Percentiles rank a stretch among this genome's conserved stretches.
These are phyloP conservation scores for Scedosporium dehoogii DNA, from an alignment of 2,329 filamentous ascomycete genomes.

Conservation along the genomic window DNA sequence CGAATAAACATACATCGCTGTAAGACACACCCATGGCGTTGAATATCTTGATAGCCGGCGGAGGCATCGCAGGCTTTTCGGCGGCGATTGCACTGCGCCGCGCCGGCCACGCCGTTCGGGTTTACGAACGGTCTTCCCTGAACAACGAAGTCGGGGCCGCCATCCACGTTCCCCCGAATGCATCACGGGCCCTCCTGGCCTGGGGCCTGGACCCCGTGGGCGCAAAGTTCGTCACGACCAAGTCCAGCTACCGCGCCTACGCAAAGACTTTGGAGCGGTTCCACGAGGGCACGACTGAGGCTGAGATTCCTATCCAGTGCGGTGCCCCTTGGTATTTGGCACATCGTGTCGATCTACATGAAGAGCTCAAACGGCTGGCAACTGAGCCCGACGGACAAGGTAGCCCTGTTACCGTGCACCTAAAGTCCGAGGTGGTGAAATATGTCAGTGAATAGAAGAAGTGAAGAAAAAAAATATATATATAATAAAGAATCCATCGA, in stretches of 20 bases:
- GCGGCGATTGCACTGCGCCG: slow-evolving; percentile 23
- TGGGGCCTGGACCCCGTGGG: slow-evolving; percentile 24
- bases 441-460: slow-evolving; percentile 16
- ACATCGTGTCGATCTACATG: slow-evolving; percentile 31
- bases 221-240: slow-evolving; percentile 17
- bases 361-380: slow-evolving; percentile 23
- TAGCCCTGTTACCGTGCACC: slow-evolving; percentile 15
- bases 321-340: slow-evolving; percentile 23
- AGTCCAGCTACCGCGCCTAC: slow-evolving; percentile 13
- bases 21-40: slow-evolving; percentile 8
- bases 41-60: slow-evolving; percentile 22
- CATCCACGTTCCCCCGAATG: slow-evolving; percentile 28
- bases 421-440: slow-evolving; percentile 14
- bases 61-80: slow-evolving; percentile 25
- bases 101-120: slow-evolving; percentile 20
- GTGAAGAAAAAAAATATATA: too few relatives aligned
- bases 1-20: too few relatives aligned
- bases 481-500: too few relatives aligned
- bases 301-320: slow-evolving; percentile 13
- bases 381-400: slow-evolving; percentile 17
- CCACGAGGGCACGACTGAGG: slow-evolving; percentile 2
- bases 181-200: slow-evolving; percentile 21
- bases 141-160: slow-evolving; percentile 27
- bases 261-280: slow-evolving; percentile 17
- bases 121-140: slow-evolving; percentile 26